Percentiles rank a stretch among this genome's conserved stretches.
phyloP scores from a whole-genome alignment of 2,329 filamentous ascomycete species.

The Pseudogymnoascus sp. region DNA sequence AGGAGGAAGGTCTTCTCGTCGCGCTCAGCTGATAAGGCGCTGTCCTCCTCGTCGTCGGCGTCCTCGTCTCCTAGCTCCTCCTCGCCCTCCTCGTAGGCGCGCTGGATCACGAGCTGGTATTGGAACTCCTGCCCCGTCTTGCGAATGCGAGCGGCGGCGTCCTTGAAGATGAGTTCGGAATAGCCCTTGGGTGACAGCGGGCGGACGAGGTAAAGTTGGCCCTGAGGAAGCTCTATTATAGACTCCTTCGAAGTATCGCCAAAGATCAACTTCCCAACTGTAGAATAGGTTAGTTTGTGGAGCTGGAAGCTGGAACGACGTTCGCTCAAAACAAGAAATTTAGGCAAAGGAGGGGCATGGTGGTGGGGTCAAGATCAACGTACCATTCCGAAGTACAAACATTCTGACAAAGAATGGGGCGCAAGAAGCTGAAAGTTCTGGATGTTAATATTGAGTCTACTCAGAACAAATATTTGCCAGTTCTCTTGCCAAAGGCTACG shows the following conservation, averaged over 20 bases:
- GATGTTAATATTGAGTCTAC: constrained; percentile 1
- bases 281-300: constrained; percentile 8
- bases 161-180: constrained; percentile 97
- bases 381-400: constrained; percentile 50
- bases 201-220: constrained; percentile 93
- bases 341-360: constrained; percentile 13
- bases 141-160: constrained; percentile 85
- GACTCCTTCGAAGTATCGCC: constrained; percentile 73
- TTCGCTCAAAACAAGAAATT: constrained; percentile 15
- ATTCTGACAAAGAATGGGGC: constrained; percentile 26
- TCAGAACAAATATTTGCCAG: constrained; percentile 7
- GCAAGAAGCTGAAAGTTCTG: not conserved
- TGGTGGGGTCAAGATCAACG: constrained; percentile 23
- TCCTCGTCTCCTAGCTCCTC: constrained; percentile 86
- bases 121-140: constrained; percentile 92
- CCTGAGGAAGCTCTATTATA: constrained; percentile 87
- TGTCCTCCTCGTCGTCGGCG: constrained; percentile 72
- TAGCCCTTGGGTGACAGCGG: constrained; percentile 94
- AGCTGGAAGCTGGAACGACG: constrained; percentile 12
- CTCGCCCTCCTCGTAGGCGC: constrained; percentile 95
- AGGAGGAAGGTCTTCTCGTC: constrained; percentile 97
- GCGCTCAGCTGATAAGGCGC: constrained; percentile 67
- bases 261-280: constrained; percentile 90
- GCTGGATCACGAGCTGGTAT: constrained; percentile 92
- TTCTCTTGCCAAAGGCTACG: constrained; percentile 3